Conservation (phyloP, 805 yeast genomes). For the Saccharomycodes ludwigii region DNA sequence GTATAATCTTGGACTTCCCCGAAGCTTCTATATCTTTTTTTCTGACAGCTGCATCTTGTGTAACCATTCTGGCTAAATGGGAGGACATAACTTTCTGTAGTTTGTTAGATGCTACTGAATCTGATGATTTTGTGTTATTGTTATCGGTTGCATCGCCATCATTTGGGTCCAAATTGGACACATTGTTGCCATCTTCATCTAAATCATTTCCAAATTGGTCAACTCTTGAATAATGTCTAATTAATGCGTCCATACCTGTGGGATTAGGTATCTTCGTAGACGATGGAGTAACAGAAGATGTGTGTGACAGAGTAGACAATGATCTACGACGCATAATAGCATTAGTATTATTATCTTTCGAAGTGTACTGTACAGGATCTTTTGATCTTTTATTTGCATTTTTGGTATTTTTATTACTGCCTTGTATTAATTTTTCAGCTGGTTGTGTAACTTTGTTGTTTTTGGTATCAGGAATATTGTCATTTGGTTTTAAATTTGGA, state of each 20-base stretch:
- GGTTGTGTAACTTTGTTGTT: too few species aligned
- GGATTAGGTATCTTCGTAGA: conserved; percentile 15
- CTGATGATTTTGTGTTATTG: not conserved
- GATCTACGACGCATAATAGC: too few species aligned
- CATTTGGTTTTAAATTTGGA: too few species aligned
- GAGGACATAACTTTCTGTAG: conserved; percentile 13
- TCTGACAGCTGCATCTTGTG: conserved; percentile 23
- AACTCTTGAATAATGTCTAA: conserved; percentile 31
- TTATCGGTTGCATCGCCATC: not conserved
- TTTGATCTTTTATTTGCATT: too few species aligned
- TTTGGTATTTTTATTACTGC: too few species aligned
- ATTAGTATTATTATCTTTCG: too few species aligned
- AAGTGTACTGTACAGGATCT: too few species aligned
- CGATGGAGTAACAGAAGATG: conserved; percentile 1
- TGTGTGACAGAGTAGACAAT: too few species aligned
- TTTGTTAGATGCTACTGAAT: not conserved
- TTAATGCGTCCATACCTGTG: conserved; percentile 32
- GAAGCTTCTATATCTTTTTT: conserved; percentile 21
- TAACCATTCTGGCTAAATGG: conserved; percentile 20
- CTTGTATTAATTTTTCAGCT: too few species aligned
- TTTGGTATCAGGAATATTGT: too few species aligned
- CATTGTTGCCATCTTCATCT: conserved; percentile 1
- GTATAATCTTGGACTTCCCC: conserved; percentile 14
- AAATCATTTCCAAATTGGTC: conserved; percentile 20
- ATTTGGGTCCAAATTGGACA: not conserved